Conservation (phyloP, 2,329 filamentous ascomycete species). For the Xylariaceae sp. region DNA sequence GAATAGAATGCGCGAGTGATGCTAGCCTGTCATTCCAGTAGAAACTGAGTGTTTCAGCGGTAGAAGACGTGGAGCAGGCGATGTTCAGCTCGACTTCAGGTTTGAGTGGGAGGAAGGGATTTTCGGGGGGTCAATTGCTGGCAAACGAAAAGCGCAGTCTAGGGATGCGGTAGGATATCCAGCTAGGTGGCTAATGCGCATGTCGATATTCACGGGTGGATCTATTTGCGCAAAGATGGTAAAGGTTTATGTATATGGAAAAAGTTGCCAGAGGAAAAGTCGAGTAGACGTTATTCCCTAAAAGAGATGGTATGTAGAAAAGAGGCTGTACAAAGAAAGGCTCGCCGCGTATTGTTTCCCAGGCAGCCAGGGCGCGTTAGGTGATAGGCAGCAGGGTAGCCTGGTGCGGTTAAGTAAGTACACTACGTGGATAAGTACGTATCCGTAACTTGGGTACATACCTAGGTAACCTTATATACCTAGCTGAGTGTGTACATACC, state of each 20-base stretch:
- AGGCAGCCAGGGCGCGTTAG: background rate
- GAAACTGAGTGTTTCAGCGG: background rate
- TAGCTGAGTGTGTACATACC: too few species aligned
- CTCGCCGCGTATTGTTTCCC: background rate
- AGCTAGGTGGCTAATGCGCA: background rate
- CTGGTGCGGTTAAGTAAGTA: background rate
- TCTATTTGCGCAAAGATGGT: background rate
- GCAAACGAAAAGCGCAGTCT: too few species aligned
- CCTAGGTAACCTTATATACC: too few species aligned
- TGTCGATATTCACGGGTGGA: background rate
- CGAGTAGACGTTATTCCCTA: background rate
- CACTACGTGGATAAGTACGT: too few species aligned
- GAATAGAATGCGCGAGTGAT: slow-evolving; percentile 6
- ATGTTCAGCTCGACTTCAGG: too few species aligned
- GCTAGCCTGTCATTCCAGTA: slow-evolving; percentile 18
- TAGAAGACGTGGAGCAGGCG: too few species aligned
- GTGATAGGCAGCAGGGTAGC: background rate
- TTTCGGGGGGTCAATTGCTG: too few species aligned
- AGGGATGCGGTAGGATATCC: background rate
- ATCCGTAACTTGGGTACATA: too few species aligned
- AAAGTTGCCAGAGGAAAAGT: background rate
- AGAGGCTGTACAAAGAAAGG: background rate
- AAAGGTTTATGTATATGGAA: background rate
- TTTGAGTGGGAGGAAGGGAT: too few species aligned
- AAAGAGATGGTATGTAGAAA: background rate